Evolutionary conservation across 495 filamentous ascomycete genomes (phyloP).

Genomic region (Penicillium bovifimosum): DNA sequence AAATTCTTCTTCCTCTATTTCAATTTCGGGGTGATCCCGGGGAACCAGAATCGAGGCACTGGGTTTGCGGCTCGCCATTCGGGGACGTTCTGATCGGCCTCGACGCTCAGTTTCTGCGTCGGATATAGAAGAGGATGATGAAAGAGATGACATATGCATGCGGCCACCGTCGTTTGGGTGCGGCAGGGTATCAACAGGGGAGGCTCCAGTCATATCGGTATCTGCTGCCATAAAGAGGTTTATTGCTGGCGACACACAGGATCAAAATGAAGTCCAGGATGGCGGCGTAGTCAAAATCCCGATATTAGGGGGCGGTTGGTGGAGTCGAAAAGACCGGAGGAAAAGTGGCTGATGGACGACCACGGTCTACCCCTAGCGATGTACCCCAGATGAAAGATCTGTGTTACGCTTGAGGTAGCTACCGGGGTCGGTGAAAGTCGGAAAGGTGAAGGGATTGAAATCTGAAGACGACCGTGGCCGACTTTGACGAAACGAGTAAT

Average conservation of each 20-base stretch:
- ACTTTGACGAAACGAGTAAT: neutral
- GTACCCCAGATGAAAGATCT: conserved; percentile 39
- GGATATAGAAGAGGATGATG: conserved; percentile 44
- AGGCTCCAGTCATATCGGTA: conserved; percentile 38
- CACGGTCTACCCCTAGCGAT: conserved; percentile 43
- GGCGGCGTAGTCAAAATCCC: conserved; percentile 12
- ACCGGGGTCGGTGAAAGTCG: conserved; percentile 24
- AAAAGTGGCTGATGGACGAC: conserved; percentile 20
- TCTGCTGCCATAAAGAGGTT: conserved; percentile 35
- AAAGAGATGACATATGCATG: conserved; percentile 39
- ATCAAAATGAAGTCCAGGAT: conserved; percentile 22
- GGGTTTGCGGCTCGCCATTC: conserved; percentile 59
- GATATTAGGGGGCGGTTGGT: neutral
- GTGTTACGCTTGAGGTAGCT: conserved; percentile 45
- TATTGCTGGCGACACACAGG: conserved; percentile 19
- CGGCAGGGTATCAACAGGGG: conserved; percentile 39
- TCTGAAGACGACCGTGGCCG: conserved; percentile 10
- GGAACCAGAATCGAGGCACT: conserved; percentile 79
- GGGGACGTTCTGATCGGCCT: conserved; percentile 44
- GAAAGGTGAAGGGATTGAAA: conserved; percentile 9
- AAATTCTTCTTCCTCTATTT: conserved; percentile 60
- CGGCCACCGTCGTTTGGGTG: conserved; percentile 42
- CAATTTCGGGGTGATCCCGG: conserved; percentile 62
- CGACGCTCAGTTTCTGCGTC: conserved; percentile 44
- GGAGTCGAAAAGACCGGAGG: neutral